These are phyloP conservation scores for Saccharomyces hybrid DNA, from an alignment of 1,139 yeast species.

Conservation along the genomic window DNA sequence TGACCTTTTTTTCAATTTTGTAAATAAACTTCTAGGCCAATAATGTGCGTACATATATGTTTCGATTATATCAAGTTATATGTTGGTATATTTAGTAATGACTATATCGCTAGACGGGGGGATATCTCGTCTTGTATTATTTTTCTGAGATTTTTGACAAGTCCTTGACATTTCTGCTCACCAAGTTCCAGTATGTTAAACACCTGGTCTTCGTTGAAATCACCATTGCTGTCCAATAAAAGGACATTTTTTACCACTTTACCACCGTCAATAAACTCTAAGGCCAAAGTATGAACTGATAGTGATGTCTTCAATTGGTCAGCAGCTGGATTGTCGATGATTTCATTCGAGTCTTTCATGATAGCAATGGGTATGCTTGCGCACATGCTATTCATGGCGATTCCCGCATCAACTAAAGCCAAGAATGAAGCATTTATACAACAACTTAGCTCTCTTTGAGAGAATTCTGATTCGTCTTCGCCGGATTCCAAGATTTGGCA, in stretches of 20 bases:
- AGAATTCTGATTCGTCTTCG: constrained; percentile 34
- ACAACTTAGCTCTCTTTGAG: constrained; percentile 54
- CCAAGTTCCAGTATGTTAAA: constrained; percentile 43
- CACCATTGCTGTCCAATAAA: constrained; percentile 65
- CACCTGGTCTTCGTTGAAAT: constrained; percentile 51
- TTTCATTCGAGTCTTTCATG: constrained; percentile 31
- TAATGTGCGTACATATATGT: background rate
- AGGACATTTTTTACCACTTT: constrained; percentile 49
- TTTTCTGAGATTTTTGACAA: constrained; percentile 43
- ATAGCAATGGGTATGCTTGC: constrained; percentile 47
- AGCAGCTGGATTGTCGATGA: constrained; percentile 39
- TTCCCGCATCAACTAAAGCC: constrained; percentile 73
- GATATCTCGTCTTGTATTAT: constrained; percentile 41
- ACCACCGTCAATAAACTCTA: constrained; percentile 41
- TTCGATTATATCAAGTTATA: background rate
- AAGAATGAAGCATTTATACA: constrained; percentile 65
- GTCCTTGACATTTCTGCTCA: constrained; percentile 39
- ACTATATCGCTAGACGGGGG: constrained; percentile 12
- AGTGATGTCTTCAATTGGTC: constrained; percentile 38
- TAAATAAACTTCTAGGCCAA: background rate
- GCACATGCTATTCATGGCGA: constrained; percentile 58
- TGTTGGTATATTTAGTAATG: constrained; percentile 1
- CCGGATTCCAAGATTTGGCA: constrained; percentile 71
- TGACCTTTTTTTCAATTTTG: constrained; percentile 31
- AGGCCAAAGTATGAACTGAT: constrained; percentile 64